Base-by-base conservation (phyloP, 148 eudicot genomes). In the Beta vulgaris region DNA sequence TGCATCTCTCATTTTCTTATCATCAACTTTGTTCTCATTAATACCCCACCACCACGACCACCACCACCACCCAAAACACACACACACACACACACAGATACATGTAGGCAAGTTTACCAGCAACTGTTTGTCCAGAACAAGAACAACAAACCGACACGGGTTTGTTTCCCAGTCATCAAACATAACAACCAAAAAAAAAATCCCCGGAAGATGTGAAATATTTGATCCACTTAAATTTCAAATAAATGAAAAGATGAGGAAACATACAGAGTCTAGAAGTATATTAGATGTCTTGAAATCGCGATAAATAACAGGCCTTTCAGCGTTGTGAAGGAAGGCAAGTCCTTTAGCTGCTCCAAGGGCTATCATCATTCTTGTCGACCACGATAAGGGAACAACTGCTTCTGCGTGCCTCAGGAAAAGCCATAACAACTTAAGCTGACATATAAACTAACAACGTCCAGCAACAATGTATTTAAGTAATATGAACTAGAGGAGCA, bases 261-360 rank as follows among this genome's bases (percentile, higher is more conserved):
- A 69, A 86, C 91, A 76, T 81, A 92, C 97, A 66, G 97, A 87
- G 51, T 92, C 97, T 76, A 92, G 80, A 77, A 92, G 86, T 76
- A 92, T 92, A 69, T 92, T 92, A 25, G 97, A 92, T 44, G 97
- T 92, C 82, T 92, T 92, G 84, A 92, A 92, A 77, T 92, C 97
- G 23, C 97, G 87, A 64, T 92, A 92, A 46, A 92, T 92, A 73
- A 92, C 97, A 59, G 97, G 97, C 69, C 96, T 86, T 77, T 92
- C 93, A 73, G 97, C 93, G 82, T 92, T 90, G 84, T 92, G 97
- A 72, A 92, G 97, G 78, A 92, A 92, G 77, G 97, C 97, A 74
- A 92, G 93, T 76, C 97, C 97, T 85, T 90, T 90, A 66, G 97
- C 97, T 35, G 97, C 97, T 75, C 97, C 97, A 78, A 90, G 90